Base-by-base conservation (phyloP, 352 stramenopile species). In the Phytophthora citrophthora region DNA sequence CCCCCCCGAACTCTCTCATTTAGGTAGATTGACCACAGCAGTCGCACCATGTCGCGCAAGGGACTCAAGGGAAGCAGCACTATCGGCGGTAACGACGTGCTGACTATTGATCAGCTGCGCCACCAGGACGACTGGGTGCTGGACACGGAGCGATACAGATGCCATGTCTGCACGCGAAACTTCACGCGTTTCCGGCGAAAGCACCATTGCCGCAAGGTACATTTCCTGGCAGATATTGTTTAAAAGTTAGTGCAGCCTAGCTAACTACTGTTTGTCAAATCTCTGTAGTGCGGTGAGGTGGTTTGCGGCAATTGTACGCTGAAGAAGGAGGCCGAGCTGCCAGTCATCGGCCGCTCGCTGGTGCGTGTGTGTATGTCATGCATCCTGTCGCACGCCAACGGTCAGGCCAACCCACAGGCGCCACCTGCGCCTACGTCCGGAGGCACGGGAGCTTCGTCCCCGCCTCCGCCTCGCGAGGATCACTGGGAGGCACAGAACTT, bases 291-390 rank as follows among this genome's bases (percentile, higher is more conserved):
- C 49, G 88, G 88, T 71, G 88, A 96, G 48, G 88, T 96, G 20
- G 86, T 96, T 31, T 96, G 88, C 54, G 83, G 81, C 45, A 94
- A 96, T 74, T 96, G 88, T 47, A 91, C 85, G 49, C 74, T 94
- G 9, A 96, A 94, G 77, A 94, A 94, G 63, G 80, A 92, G 60
- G 86, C 86, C 4, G 86, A 96, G 68, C 69, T 96, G 20, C 88
- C 88, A 3, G 88, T 94, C 36, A 94, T 93, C 47, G 86, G 88
- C 34, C 83, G 84, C 59, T 93, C 86, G 32, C 83, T 94, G 39
- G 84, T 96, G 47, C 84, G 84, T 50, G 84, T 96, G 57, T 96
- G 88, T 73, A 96, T 94, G 88, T 94, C 88, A 48, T 96, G 88
- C 74, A 95, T 95, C 60, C 70, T 96, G 54, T 93, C 83, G 61